Evolutionary conservation across 345 rosid species (phyloP).

Genomic region (Lepidium africanum): DNA sequence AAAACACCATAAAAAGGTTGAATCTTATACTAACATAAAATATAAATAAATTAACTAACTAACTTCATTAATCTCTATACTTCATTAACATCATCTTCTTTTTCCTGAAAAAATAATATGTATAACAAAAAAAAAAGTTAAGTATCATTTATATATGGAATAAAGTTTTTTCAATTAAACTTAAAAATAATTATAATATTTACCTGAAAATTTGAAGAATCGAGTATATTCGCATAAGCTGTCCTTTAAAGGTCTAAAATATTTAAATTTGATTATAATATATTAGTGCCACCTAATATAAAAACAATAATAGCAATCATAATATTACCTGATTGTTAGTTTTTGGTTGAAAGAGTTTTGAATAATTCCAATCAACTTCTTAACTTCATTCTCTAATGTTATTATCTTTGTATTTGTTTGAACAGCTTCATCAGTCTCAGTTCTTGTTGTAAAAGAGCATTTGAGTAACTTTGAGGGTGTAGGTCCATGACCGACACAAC

Average conservation of each 20-base stretch:
- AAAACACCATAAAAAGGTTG: no score
- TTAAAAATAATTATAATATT: neutral
- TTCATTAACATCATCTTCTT: no score
- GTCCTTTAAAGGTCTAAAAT: neutral
- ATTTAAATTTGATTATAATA: neutral
- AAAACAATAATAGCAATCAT: no score
- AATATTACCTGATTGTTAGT: neutral
- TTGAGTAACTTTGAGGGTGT: neutral
- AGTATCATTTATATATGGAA: no score
- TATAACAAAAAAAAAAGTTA: no score
- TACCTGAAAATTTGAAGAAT: neutral
- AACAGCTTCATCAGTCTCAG: neutral
- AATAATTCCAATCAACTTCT: neutral
- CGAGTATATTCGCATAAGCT: neutral
- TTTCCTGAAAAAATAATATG: no score
- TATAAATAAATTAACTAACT: no score
- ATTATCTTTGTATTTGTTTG: neutral
- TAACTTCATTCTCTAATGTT: neutral
- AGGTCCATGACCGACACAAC: neutral
- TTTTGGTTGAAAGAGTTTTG: neutral
- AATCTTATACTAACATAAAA: no score
- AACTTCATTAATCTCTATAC: no score
- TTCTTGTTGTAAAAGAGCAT: neutral
- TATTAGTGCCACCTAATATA: neutral
- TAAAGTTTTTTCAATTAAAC: no score